phyloP scores from a whole-genome alignment of 352 stramenopile species.

The Pythium rishiriense region DNA sequence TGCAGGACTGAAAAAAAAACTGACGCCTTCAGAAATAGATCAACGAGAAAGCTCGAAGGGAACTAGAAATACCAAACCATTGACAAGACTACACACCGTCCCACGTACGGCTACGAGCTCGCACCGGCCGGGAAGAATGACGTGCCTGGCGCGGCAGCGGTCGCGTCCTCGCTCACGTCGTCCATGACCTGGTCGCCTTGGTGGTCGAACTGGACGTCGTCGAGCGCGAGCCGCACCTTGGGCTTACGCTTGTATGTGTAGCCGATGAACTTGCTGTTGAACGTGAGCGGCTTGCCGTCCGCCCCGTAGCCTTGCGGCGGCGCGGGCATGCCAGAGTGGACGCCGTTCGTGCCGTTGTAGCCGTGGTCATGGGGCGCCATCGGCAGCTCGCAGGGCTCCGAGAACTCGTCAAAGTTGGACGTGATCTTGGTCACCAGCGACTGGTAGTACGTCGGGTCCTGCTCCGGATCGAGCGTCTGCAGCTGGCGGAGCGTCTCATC shows the following conservation, averaged over 20 bases:
- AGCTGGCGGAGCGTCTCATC: conserved; percentile 91
- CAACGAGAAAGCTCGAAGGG: no score
- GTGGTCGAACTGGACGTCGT: conserved; percentile 70
- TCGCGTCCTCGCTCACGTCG: conserved; percentile 16
- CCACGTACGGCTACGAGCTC: conserved; percentile 3
- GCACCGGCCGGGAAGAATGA: conserved; percentile 8
- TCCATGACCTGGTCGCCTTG: conserved; percentile 29
- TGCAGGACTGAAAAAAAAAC: no score
- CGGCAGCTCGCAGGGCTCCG: conserved; percentile 75
- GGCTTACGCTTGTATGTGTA: conserved; percentile 90
- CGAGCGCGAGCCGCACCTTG: conserved; percentile 76
- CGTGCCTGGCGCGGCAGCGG: background rate
- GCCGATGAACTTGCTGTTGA: conserved; percentile 91
- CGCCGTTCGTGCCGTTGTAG: conserved; percentile 27
- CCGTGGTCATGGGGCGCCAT: conserved; percentile 26
- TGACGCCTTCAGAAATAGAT: no score
- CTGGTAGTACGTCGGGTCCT: conserved; percentile 71
- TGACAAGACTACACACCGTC: no score
- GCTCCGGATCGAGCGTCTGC: conserved; percentile 66
- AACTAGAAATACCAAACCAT: no score
- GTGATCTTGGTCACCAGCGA: conserved; percentile 92
- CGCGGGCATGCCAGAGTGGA: conserved; percentile 32
- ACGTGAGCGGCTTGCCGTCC: conserved; percentile 81
- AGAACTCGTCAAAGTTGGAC: conserved; percentile 98
- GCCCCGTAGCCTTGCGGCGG: conserved; percentile 47